A percentile compares a stretch with the other conserved stretches of the same genome.
These are phyloP conservation scores for Globisporangium megalacanthum DNA, from an alignment of 352 stramenopile species.

Conservation along the genomic window DNA sequence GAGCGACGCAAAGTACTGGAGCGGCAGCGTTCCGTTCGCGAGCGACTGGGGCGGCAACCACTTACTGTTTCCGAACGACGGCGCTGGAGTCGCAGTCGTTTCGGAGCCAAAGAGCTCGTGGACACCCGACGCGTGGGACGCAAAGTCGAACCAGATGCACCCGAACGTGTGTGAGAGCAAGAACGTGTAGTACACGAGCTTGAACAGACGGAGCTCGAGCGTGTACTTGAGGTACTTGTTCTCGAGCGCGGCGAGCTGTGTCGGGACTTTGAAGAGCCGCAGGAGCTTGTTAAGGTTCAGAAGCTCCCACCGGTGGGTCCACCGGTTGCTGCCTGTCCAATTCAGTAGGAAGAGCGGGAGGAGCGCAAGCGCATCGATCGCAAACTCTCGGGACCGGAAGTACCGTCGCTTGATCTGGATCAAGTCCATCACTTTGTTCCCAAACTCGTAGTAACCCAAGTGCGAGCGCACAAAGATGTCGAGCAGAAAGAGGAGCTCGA, in stretches of 20 bases:
- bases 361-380: conserved; percentile 40
- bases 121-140: conserved; percentile 19
- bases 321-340: conserved; percentile 13
- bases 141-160: conserved; percentile 65
- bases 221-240: conserved; percentile 63
- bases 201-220: conserved; percentile 56
- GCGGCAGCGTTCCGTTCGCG: conserved; percentile 15
- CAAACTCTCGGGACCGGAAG: conserved; percentile 34
- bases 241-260: conserved; percentile 42
- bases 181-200: conserved; percentile 74
- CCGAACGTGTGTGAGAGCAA: conserved; percentile 50
- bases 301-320: conserved; percentile 21
- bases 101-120: not conserved
- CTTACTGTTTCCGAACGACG: conserved; percentile 12
- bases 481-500: conserved; percentile 44
- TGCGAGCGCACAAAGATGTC: conserved; percentile 51
- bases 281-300: conserved; percentile 68
- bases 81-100: not conserved
- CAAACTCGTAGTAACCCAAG: conserved; percentile 58
- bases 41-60: conserved; percentile 33
- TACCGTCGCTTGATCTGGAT: conserved; percentile 38
- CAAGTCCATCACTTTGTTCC: conserved; percentile 63
- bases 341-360: conserved; percentile 48
- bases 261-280: conserved; percentile 50
- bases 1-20: conserved; percentile 57